These are phyloP conservation scores for Metrosideros polymorpha DNA, from an alignment of 441 rosid genomes.

Conservation along the genomic window DNA sequence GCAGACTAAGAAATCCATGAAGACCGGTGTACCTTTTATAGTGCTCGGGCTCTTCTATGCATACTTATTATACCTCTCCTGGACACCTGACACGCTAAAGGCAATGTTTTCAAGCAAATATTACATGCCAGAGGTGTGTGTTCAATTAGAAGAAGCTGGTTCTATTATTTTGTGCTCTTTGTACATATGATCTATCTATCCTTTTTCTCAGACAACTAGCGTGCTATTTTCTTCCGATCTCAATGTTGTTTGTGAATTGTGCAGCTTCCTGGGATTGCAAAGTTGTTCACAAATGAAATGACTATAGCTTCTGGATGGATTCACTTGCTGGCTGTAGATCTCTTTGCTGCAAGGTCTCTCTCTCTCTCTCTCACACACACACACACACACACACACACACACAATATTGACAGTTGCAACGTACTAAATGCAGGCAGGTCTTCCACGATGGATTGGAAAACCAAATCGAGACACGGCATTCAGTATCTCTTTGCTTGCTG, in stretches of 20 bases:
- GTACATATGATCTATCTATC: not conserved
- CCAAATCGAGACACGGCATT: conserved; percentile 78
- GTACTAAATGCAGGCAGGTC: conserved; percentile 52
- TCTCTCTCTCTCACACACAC: not conserved
- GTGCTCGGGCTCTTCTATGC: conserved; percentile 59
- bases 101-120: conserved; percentile 72
- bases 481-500: conserved; percentile 74
- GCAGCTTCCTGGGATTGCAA: conserved; percentile 69
- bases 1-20: conserved; percentile 76
- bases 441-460: conserved; percentile 72
- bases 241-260: not conserved
- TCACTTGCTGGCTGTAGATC: conserved; percentile 82
- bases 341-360: conserved; percentile 82
- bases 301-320: conserved; percentile 94
- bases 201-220: not conserved
- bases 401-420: not conserved
- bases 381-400: too few species aligned
- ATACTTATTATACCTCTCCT: conserved; percentile 64
- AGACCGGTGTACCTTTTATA: conserved; percentile 52
- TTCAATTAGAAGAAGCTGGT: not conserved
- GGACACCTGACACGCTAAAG: conserved; percentile 69
- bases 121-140: conserved; percentile 68
- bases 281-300: conserved; percentile 81
- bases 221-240: not conserved
- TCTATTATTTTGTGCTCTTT: not conserved